Evolutionary conservation across 495 filamentous ascomycete genomes (phyloP).

Genomic region (Hypoxylon cercidicola): DNA sequence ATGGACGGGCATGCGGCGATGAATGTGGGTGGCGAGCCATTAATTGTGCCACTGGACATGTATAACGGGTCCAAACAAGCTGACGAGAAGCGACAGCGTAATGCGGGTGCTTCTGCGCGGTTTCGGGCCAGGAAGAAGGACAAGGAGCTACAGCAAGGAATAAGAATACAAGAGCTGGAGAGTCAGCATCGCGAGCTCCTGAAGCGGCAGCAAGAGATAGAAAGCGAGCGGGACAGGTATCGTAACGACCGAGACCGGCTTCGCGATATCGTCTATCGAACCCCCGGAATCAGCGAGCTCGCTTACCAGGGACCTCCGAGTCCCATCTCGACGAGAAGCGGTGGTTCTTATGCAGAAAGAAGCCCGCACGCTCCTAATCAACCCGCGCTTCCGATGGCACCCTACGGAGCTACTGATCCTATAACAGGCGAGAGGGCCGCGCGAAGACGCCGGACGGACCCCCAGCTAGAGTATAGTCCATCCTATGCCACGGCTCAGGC

Average conservation of each 20-base stretch:
- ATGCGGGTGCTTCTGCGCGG: conserved; percentile 90
- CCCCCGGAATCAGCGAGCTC: conserved; percentile 60
- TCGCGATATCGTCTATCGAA: conserved; percentile 68
- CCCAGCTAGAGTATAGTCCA: conserved; percentile 52
- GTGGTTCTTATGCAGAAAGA: conserved; percentile 48
- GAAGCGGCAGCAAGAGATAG: conserved; percentile 59
- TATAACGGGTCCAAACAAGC: conserved; percentile 85
- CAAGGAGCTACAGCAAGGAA: conserved; percentile 79
- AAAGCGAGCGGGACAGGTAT: conserved; percentile 59
- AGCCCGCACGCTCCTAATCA: conserved; percentile 42
- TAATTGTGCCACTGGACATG: conserved; percentile 75
- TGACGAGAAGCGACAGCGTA: conserved; percentile 91
- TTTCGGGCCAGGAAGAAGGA: conserved; percentile 91
- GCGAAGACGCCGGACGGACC: conserved; percentile 57
- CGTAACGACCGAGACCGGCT: conserved; percentile 71
- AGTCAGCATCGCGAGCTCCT: conserved; percentile 62
- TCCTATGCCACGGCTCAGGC: conserved; percentile 50
- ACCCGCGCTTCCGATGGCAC: conserved; percentile 33
- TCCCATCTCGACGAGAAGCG: conserved; percentile 50
- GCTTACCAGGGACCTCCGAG: conserved; percentile 61
- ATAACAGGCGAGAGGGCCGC: conserved; percentile 53
- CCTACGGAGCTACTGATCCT: conserved; percentile 40
- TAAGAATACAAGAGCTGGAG: conserved; percentile 69
- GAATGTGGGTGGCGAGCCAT: conserved; percentile 58
- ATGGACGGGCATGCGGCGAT: conserved; percentile 55